Evolutionary conservation across 257 asterid genomes (phyloP).

Genomic region (Solanum rostratum): DNA sequence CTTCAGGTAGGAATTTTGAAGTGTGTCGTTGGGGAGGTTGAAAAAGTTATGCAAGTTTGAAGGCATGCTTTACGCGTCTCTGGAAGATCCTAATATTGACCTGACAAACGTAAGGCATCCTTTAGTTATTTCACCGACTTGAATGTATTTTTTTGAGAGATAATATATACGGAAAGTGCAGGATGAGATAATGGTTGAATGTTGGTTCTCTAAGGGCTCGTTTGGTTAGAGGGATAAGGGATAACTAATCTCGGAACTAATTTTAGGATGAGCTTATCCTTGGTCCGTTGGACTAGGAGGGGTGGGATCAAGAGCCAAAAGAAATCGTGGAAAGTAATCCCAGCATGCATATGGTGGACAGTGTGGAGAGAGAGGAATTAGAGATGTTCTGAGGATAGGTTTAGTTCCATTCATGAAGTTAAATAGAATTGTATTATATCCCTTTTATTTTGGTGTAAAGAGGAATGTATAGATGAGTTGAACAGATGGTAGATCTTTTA

Average conservation of each 20-base stretch:
- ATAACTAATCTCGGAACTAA: background rate
- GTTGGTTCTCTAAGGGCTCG: background rate
- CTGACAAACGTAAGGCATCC: conserved; percentile 56
- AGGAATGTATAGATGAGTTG: background rate
- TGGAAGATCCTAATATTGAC: conserved; percentile 94
- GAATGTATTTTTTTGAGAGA: background rate
- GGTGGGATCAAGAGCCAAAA: background rate
- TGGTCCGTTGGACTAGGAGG: background rate
- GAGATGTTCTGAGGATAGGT: background rate
- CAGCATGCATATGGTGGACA: background rate
- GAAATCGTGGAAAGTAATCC: background rate
- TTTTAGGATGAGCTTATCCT: background rate
- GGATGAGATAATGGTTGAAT: background rate
- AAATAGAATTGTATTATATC: background rate
- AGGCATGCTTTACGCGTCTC: conserved; percentile 86
- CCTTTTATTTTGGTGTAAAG: background rate
- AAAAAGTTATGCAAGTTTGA: conserved; percentile 87
- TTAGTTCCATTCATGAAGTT: background rate
- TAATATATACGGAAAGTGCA: background rate
- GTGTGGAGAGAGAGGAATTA: background rate
- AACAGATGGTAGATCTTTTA: background rate
- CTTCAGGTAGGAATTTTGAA: conserved; percentile 88
- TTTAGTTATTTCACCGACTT: background rate
- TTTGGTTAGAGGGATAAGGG: background rate
- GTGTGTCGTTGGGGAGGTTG: conserved; percentile 94